These are phyloP conservation scores for Chamaecrista fasciculata DNA, from an alignment of 306 rosid species.

Conservation along the genomic window DNA sequence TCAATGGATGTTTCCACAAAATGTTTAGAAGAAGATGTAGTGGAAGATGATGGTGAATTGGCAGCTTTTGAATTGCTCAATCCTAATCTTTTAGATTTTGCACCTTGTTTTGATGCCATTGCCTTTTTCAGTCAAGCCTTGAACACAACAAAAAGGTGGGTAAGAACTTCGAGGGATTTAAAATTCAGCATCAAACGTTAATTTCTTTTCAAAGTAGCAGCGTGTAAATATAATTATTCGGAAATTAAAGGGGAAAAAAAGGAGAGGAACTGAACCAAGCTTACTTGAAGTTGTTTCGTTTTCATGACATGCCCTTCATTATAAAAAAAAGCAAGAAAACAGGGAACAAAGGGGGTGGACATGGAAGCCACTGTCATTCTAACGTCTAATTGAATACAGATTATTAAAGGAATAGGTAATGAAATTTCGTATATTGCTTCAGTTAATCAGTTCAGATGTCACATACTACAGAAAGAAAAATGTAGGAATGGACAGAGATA, in stretches of 20 bases:
- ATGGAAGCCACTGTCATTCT: neutral
- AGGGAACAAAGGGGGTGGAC: neutral
- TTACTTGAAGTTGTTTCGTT: neutral
- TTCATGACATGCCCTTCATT: neutral
- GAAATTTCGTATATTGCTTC: neutral
- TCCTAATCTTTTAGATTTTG: slow-evolving; percentile 50
- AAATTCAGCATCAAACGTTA: slow-evolving; percentile 12
- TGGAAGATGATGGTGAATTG: slow-evolving; percentile 80
- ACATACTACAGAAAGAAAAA: neutral
- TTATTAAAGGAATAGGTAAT: neutral
- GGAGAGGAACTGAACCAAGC: neutral
- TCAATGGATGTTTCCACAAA: slow-evolving; percentile 61
- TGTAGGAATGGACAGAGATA: neutral
- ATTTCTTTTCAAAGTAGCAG: neutral
- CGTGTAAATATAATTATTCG: neutral
- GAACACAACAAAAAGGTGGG: slow-evolving; percentile 21
- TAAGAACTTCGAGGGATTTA: slow-evolving; percentile 9
- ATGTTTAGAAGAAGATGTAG: slow-evolving; percentile 83
- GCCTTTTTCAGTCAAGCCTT: slow-evolving; percentile 46
- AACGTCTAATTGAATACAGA: neutral
- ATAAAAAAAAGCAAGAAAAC: neutral
- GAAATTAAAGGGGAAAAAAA: neutral
- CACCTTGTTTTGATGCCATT: slow-evolving; percentile 80
- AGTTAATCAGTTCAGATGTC: neutral
- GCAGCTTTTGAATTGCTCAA: slow-evolving; percentile 44